Evolutionary conservation across 176 grass and related monocot species (phyloP).

Genomic region (Carex scoparia): DNA sequence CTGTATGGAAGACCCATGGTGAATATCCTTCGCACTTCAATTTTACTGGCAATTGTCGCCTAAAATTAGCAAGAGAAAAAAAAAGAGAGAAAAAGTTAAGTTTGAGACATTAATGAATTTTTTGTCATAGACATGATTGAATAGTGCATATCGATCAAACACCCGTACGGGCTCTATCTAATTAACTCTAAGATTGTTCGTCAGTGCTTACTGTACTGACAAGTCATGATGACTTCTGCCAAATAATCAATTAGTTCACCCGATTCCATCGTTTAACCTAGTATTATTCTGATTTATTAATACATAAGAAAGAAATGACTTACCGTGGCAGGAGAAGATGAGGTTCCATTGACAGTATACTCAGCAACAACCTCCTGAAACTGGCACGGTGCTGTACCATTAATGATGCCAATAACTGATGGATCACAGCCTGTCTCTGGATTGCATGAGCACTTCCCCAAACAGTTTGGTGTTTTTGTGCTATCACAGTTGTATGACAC

Average conservation of each 20-base stretch:
- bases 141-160: background rate
- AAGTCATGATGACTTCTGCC: background rate
- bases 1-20: conserved; percentile 47
- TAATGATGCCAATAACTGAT: conserved; percentile 43
- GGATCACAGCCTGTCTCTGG: conserved; percentile 77
- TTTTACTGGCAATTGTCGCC: conserved; percentile 23
- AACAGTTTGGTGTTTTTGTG: conserved; percentile 47
- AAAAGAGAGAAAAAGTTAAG: background rate
- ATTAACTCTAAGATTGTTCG: background rate
- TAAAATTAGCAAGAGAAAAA: background rate
- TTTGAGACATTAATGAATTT: background rate
- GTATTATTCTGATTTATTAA: background rate
- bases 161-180: background rate
- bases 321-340: conserved; percentile 51
- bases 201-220: background rate
- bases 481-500: conserved; percentile 95
- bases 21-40: conserved; percentile 40
- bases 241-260: background rate
- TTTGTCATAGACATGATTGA: background rate
- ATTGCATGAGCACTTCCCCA: conserved; percentile 87
- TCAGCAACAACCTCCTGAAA: conserved; percentile 76
- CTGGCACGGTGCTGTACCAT: conserved; percentile 60
- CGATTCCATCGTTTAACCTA: background rate
- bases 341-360: conserved; percentile 62
- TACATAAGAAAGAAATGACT: background rate